Conservation (phyloP, 805 yeast species). For the Candida piceae region DNA sequence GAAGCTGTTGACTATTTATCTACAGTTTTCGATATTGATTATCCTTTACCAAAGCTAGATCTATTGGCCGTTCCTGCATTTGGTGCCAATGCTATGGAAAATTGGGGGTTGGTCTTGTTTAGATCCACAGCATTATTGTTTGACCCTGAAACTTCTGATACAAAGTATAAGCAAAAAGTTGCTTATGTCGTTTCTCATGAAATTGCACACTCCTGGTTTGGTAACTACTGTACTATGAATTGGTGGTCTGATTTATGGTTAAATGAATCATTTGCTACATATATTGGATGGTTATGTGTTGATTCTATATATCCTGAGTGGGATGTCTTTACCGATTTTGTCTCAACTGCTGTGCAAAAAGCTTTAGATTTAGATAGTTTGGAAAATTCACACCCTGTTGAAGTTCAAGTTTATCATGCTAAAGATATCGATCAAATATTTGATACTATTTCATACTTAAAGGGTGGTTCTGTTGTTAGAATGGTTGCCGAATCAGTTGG, state of each 20-base stretch:
- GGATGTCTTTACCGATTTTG: constrained; percentile 62
- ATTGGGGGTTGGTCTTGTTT: constrained; percentile 77
- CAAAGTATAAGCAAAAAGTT: constrained; percentile 59
- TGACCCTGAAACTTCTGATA: constrained; percentile 42
- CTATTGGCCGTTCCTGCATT: constrained; percentile 74
- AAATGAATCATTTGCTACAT: constrained; percentile 87
- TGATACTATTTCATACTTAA: constrained; percentile 74
- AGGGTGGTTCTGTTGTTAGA: constrained; percentile 73
- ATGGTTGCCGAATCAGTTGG: constrained; percentile 75
- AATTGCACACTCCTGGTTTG: constrained; percentile 90
- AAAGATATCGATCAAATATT: constrained; percentile 77
- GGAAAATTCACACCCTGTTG: constrained; percentile 71
- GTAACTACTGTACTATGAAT: constrained; percentile 83
- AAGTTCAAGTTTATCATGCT: constrained; percentile 75
- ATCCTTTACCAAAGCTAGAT: constrained; percentile 81
- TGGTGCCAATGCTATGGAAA: constrained; percentile 87
- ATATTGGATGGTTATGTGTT: constrained; percentile 71
- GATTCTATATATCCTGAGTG: constrained; percentile 73
- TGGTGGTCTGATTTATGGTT: constrained; percentile 95
- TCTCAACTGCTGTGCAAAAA: constrained; percentile 45
- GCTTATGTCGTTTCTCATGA: constrained; percentile 83
- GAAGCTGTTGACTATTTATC: constrained; percentile 47
- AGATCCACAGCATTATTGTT: constrained; percentile 54
- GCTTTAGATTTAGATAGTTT: constrained; percentile 53
- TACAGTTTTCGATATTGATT: constrained; percentile 43